Evolutionary conservation across 371 early-diverging fungal genomes (phyloP).

Genomic region (Capniomyces stellatus): DNA sequence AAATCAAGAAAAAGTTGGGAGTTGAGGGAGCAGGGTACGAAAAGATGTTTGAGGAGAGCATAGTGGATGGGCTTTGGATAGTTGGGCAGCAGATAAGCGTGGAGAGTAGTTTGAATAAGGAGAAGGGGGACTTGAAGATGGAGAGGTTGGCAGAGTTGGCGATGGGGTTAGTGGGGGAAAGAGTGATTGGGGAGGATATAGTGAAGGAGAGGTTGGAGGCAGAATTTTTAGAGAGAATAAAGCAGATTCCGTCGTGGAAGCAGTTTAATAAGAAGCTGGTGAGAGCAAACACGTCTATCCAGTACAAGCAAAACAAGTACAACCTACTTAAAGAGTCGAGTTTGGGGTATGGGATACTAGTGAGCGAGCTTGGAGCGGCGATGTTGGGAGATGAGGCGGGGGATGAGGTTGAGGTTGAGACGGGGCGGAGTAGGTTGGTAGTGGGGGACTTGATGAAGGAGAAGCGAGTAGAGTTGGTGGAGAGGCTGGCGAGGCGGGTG

Average conservation of each 20-base stretch:
- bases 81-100: background rate
- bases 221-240: conserved; percentile 13
- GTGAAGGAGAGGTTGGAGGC: conserved; percentile 18
- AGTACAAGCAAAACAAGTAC: conserved; percentile 80
- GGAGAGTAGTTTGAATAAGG: too few relatives aligned
- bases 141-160: conserved; percentile 6
- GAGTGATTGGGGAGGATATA: conserved; percentile 7
- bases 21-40: background rate
- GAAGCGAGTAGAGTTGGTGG: conserved; percentile 6
- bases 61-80: background rate
- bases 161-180: conserved; percentile 5
- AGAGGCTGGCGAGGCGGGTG: conserved; percentile 1
- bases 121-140: background rate
- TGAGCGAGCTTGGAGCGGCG: conserved; percentile 27
- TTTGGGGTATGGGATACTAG: conserved; percentile 71
- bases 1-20: too few relatives aligned
- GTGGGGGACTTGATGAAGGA: conserved; percentile 5
- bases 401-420: conserved; percentile 6
- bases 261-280: conserved; percentile 12
- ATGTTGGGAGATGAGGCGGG: conserved; percentile 9
- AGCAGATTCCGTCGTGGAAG: conserved; percentile 9
- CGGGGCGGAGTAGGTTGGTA: conserved; percentile 4
- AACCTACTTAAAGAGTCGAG: conserved; percentile 74
- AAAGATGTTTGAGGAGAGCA: background rate
- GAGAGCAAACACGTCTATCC: conserved; percentile 35